Percentiles rank a stretch among this genome's conserved stretches.
phyloP scores from a whole-genome alignment of 2,329 filamentous ascomycete species.

The Exophiala calicioides region DNA sequence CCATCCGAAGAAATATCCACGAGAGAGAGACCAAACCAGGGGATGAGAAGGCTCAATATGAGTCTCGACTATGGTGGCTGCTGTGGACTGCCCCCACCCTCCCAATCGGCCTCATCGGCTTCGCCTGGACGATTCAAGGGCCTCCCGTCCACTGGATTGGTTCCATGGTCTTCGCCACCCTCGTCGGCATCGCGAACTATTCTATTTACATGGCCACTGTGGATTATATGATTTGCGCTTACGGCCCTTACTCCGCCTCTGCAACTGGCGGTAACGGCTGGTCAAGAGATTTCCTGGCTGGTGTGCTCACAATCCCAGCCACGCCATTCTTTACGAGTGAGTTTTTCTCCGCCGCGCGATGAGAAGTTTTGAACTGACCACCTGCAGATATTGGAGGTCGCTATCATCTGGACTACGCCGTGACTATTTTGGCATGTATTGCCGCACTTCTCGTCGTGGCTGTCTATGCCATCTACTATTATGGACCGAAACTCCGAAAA shows the following conservation, averaged over 20 bases:
- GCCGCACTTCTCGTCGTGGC: slow-evolving; percentile 62
- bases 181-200: slow-evolving; percentile 66
- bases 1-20: slow-evolving; percentile 53
- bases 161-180: slow-evolving; percentile 59
- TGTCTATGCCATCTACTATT: slow-evolving; percentile 68
- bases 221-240: slow-evolving; percentile 66
- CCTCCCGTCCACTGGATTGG: slow-evolving; percentile 62
- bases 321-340: slow-evolving; percentile 51
- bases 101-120: slow-evolving; percentile 64
- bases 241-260: slow-evolving; percentile 65
- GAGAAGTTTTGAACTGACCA: slow-evolving; percentile 4
- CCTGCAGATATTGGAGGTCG: slow-evolving; percentile 54
- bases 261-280: slow-evolving; percentile 69
- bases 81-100: slow-evolving; percentile 61
- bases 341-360: slow-evolving; percentile 24
- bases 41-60: slow-evolving; percentile 62
- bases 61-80: slow-evolving; percentile 62
- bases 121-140: slow-evolving; percentile 61
- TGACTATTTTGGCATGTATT: slow-evolving; percentile 65
- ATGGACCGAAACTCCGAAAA: slow-evolving; percentile 61
- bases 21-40: slow-evolving; percentile 50
- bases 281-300: slow-evolving; percentile 65
- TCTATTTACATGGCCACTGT: slow-evolving; percentile 67
- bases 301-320: slow-evolving; percentile 62
- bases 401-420: slow-evolving; percentile 60